Percentiles rank a stretch among this genome's conserved stretches.
phyloP scores from a whole-genome alignment of 2,329 filamentous ascomycete species.

The Aspergillus chevalieri region DNA sequence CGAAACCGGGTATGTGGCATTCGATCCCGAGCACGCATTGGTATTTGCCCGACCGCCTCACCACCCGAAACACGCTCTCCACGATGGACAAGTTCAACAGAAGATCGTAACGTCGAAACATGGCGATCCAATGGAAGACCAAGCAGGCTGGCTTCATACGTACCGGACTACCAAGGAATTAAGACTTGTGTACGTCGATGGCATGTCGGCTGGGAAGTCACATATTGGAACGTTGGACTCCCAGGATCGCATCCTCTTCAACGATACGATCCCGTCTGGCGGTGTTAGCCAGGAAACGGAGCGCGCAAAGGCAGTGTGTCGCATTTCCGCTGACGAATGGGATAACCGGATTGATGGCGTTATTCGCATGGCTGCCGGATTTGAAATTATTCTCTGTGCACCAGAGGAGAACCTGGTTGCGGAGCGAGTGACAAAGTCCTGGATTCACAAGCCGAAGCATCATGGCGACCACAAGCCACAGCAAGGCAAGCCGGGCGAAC shows the following conservation, averaged over 20 bases:
- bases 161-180: slow-evolving; percentile 54
- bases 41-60: slow-evolving; percentile 46
- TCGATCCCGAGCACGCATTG: slow-evolving; percentile 65
- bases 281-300: slow-evolving; percentile 33
- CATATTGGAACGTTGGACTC: slow-evolving; percentile 59
- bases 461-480: background rate
- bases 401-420: slow-evolving; percentile 42
- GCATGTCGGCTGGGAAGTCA: slow-evolving; percentile 60
- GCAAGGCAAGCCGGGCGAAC: background rate
- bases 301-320: slow-evolving; percentile 53
- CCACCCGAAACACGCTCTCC: background rate
- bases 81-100: background rate
- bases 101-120: background rate
- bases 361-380: slow-evolving; percentile 61
- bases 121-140: background rate
- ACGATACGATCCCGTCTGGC: slow-evolving; percentile 14
- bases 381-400: slow-evolving; percentile 62
- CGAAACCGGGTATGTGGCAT: slow-evolving; percentile 62
- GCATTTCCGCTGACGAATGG: slow-evolving; percentile 45
- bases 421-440: slow-evolving; percentile 19
- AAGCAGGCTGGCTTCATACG: slow-evolving; percentile 56
- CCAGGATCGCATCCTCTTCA: slow-evolving; percentile 56
- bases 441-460: background rate
- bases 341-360: slow-evolving; percentile 52
- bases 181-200: slow-evolving; percentile 61